phyloP scores from a whole-genome alignment of 441 rosid species.

The Eruca vesicaria region DNA sequence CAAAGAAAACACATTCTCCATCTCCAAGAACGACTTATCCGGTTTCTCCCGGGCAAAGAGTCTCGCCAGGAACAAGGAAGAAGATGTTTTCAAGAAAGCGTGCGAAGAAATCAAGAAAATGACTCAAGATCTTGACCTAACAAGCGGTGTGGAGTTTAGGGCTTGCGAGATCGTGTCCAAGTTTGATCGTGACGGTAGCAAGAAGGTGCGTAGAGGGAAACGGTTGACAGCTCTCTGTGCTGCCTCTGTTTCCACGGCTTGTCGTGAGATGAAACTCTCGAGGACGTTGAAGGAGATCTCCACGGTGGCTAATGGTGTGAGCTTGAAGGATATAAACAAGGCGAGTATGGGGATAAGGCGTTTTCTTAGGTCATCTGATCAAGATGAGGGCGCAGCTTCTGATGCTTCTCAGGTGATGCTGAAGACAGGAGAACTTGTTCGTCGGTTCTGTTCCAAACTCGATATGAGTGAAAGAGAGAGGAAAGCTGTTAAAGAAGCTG shows the following conservation, averaged over 20 bases:
- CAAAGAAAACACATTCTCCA: not conserved
- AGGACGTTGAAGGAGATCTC: too few species aligned
- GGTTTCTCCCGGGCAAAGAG: not conserved
- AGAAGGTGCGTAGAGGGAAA: not conserved
- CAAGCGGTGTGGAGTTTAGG: not conserved
- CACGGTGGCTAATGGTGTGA: not conserved
- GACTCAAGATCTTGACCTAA: not conserved
- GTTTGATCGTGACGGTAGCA: not conserved
- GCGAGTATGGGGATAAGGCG: not conserved
- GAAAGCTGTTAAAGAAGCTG: not conserved
- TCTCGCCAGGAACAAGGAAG: not conserved
- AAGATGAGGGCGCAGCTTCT: not conserved
- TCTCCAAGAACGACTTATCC: not conserved
- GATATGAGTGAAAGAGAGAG: not conserved
- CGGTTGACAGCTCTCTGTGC: slow-evolving; percentile 4
- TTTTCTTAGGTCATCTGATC: not conserved
- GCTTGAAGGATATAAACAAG: not conserved
- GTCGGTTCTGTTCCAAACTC: slow-evolving; percentile 18
- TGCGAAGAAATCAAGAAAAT: slow-evolving; percentile 1
- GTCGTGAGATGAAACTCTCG: slow-evolving; percentile 11
- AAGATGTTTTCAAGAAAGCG: slow-evolving; percentile 3
- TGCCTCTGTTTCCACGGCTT: slow-evolving; percentile 25
- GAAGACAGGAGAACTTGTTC: slow-evolving; percentile 19
- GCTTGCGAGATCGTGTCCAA: slow-evolving; percentile 22
- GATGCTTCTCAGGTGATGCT: slow-evolving; percentile 1